A percentile compares a stretch with the other conserved stretches of the same genome.
Evolutionary conservation across 176 grass and related monocot genomes (phyloP).

Genomic region (Bromus sterilis): DNA sequence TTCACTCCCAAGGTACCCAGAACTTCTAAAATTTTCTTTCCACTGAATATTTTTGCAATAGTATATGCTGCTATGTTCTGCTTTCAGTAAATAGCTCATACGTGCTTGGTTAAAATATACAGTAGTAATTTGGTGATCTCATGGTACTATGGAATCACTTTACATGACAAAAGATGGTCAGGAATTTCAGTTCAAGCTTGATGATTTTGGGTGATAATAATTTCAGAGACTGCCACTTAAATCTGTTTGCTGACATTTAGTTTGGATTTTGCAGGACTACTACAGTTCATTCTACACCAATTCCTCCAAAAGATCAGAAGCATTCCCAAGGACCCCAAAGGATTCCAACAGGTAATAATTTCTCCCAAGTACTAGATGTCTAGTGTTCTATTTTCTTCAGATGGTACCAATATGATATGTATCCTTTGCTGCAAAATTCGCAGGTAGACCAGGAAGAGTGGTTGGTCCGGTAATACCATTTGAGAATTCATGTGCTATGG

Average conservation of each 20-base stretch:
- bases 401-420: not conserved
- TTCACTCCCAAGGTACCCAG: conserved; percentile 84
- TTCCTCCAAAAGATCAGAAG: conserved; percentile 45
- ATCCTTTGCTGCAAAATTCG: conserved; percentile 3
- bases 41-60: not conserved
- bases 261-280: conserved; percentile 51
- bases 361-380: conserved; percentile 17
- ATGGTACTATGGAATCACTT: not conserved
- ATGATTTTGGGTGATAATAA: not conserved
- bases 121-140: conserved; percentile 10
- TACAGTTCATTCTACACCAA: conserved; percentile 56
- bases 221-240: not conserved
- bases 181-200: not conserved
- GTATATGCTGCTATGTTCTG: not conserved
- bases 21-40: not conserved
- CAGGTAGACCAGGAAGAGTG: conserved; percentile 76
- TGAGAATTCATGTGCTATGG: conserved; percentile 35
- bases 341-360: conserved; percentile 64
- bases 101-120: conserved; percentile 1
- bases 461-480: conserved; percentile 57
- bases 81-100: not conserved
- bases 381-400: not conserved
- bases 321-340: conserved; percentile 48
- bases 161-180: not conserved
- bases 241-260: conserved; percentile 9